Percentiles rank a stretch among this genome's conserved stretches.
Evolutionary conservation across 768 basidiomycete genomes (phyloP).

Genomic region (Suillus variegatus): DNA sequence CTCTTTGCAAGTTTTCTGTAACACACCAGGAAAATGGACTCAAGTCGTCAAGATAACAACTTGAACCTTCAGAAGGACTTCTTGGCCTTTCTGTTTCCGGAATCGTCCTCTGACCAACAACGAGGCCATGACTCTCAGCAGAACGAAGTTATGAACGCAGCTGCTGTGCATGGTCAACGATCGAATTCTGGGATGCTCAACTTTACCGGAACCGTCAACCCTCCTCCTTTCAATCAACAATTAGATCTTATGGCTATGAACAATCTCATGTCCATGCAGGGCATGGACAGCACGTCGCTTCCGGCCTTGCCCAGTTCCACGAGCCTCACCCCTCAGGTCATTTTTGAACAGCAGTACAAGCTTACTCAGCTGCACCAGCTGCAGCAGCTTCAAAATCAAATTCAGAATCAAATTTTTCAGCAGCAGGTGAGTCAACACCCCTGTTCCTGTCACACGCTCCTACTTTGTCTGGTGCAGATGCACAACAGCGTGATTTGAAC

Average conservation of each 20-base stretch:
- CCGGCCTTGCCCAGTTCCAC: slow-evolving; percentile 20
- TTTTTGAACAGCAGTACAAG: slow-evolving; percentile 78
- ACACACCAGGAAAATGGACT: slow-evolving; percentile 22
- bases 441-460: slow-evolving; percentile 13
- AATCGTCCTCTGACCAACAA: slow-evolving; percentile 27
- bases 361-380: slow-evolving; percentile 76
- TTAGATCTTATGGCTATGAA: slow-evolving; percentile 48
- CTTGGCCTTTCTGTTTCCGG: slow-evolving; percentile 35
- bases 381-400: slow-evolving; percentile 79
- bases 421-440: slow-evolving; percentile 64
- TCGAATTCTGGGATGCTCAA: slow-evolving; percentile 5
- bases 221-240: slow-evolving; percentile 31
- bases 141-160: slow-evolving; percentile 12
- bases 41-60: slow-evolving; percentile 30
- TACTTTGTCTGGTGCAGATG: slow-evolving; percentile 16
- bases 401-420: slow-evolving; percentile 86
- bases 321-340: slow-evolving; percentile 44
- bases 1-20: background rate
- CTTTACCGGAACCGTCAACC: slow-evolving; percentile 12
- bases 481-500: background rate
- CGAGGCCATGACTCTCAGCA: slow-evolving; percentile 26
- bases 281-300: slow-evolving; percentile 30
- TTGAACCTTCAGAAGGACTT: slow-evolving; percentile 32
- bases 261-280: slow-evolving; percentile 54
- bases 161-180: slow-evolving; percentile 16